Conservation (phyloP, 148 eudicot genomes). For the Fagopyrum homotropicum region DNA sequence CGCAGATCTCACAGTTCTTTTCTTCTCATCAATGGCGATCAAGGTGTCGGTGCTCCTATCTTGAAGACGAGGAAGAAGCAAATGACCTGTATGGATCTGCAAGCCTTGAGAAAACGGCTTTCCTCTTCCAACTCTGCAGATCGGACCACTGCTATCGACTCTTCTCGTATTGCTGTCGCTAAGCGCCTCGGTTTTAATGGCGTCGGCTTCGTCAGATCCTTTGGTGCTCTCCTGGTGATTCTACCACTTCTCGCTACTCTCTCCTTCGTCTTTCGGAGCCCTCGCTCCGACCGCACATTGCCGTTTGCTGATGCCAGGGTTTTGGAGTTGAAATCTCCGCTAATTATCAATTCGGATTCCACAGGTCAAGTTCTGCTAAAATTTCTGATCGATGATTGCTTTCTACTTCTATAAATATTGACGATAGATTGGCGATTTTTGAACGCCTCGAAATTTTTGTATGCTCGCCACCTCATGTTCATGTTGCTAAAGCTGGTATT, state of each 20-base stretch:
- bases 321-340: conserved; percentile 26
- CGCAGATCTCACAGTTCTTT: not conserved
- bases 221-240: conserved; percentile 30
- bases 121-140: conserved; percentile 22
- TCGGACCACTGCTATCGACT: conserved; percentile 1
- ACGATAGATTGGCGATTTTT: too few relatives aligned
- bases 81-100: conserved; percentile 28
- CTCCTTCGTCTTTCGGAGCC: conserved; percentile 23
- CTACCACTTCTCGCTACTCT: conserved; percentile 27
- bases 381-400: not conserved
- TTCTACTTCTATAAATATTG: not conserved
- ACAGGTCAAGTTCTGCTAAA: conserved; percentile 13
- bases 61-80: not conserved
- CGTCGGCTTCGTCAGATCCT: conserved; percentile 19
- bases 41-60: not conserved
- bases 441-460: not conserved
- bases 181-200: conserved; percentile 20
- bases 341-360: not conserved
- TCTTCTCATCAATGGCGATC: not conserved
- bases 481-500: not conserved
- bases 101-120: conserved; percentile 32
- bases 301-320: conserved; percentile 48
- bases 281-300: conserved; percentile 21
- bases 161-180: not conserved
- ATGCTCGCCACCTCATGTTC: not conserved